Conservation (phyloP, 192 early-diverging fungal species). For the Mortierella alpina region DNA sequence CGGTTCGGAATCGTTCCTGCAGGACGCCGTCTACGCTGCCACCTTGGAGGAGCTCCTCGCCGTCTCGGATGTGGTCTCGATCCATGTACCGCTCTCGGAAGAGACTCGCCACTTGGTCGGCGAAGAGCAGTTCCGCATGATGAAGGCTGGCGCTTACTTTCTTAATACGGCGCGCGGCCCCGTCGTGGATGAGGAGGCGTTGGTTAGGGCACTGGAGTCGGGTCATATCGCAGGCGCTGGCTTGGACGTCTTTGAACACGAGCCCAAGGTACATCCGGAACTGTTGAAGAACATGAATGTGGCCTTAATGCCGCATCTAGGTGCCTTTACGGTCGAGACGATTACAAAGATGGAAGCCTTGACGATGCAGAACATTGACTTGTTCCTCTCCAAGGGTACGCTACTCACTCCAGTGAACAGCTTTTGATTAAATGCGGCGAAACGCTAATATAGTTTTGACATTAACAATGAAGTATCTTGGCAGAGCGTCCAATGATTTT, state of each 20-base stretch:
- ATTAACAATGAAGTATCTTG: not conserved
- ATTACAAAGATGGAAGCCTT: conserved; percentile 52
- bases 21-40: conserved; percentile 34
- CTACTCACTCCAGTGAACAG: conserved; percentile 55
- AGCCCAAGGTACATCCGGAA: conserved; percentile 52
- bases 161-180: conserved; percentile 60
- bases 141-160: conserved; percentile 53
- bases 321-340: conserved; percentile 43
- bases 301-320: conserved; percentile 47
- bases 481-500: not conserved
- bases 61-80: conserved; percentile 34
- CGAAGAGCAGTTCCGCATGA: conserved; percentile 26
- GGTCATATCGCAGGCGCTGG: conserved; percentile 59
- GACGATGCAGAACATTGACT: conserved; percentile 53
- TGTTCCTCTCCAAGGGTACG: conserved; percentile 26
- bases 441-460: not conserved
- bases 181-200: conserved; percentile 54
- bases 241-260: conserved; percentile 62
- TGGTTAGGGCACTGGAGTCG: conserved; percentile 46
- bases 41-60: conserved; percentile 34
- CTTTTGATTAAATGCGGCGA: not conserved
- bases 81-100: conserved; percentile 50
- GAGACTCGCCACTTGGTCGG: conserved; percentile 55
- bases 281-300: conserved; percentile 49
- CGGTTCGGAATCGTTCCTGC: conserved; percentile 20